phyloP scores from a whole-genome alignment of 139 green algal genomes.

The Coccomyxa sp. region DNA sequence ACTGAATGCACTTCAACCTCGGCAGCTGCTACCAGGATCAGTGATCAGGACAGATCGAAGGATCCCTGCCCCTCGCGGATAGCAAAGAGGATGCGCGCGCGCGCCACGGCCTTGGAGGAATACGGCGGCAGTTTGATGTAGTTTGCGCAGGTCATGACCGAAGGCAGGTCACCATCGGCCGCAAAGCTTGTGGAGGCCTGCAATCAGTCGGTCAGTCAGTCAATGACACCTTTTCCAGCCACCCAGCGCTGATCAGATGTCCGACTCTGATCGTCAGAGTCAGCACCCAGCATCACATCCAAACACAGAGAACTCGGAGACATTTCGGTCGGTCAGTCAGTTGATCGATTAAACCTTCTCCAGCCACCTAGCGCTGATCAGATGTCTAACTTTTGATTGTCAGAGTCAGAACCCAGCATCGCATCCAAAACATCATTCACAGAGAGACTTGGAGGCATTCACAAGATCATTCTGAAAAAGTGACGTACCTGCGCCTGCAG shows the following conservation, averaged over 20 bases:
- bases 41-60: constrained; percentile 88
- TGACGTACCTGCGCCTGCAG: background rate
- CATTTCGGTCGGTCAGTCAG: too few species aligned
- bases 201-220: too few species aligned
- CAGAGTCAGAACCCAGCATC: background rate
- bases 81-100: constrained; percentile 80
- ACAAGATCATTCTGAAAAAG: too few species aligned
- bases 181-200: background rate
- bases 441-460: too few species aligned
- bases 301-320: background rate
- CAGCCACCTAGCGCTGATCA: background rate
- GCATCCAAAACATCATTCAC: too few species aligned
- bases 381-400: background rate
- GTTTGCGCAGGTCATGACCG: constrained; percentile 99
- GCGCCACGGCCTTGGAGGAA: constrained; percentile 79
- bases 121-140: constrained; percentile 99
- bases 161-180: constrained; percentile 85
- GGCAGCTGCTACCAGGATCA: background rate
- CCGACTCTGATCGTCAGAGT: background rate
- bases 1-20: too few species aligned
- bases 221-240: too few species aligned
- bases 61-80: constrained; percentile 87
- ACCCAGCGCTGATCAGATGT: background rate
- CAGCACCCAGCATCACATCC: background rate
- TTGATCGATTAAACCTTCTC: too few species aligned